phyloP scores from a whole-genome alignment of 2,329 filamentous ascomycete species.

The Penicillium sp. region DNA sequence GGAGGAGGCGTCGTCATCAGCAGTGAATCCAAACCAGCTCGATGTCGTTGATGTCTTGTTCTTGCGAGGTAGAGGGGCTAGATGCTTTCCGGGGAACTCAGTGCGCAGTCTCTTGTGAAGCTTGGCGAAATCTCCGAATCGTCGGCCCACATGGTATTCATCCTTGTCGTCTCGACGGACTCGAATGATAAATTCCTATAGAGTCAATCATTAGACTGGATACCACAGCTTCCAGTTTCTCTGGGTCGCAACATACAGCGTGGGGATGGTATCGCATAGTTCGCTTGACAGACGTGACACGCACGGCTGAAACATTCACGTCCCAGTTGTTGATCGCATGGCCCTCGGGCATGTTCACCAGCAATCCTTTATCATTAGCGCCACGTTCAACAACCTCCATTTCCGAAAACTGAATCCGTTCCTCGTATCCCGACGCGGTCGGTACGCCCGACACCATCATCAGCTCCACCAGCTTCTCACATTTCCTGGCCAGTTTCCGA shows the following conservation, averaged over 20 bases:
- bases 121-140: conserved; percentile 81
- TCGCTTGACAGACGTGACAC: conserved; percentile 72
- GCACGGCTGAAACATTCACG: conserved; percentile 86
- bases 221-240: background rate
- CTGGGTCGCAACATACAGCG: conserved; percentile 55
- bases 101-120: conserved; percentile 72
- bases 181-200: conserved; percentile 78
- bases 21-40: conserved; percentile 52
- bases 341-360: conserved; percentile 82
- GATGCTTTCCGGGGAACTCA: conserved; percentile 83
- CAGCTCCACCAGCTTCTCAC: conserved; percentile 89
- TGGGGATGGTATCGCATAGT: conserved; percentile 87
- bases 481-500: conserved; percentile 84
- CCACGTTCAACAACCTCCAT: conserved; percentile 93
- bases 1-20: conserved; percentile 68
- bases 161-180: conserved; percentile 70
- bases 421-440: conserved; percentile 94
- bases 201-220: too few species aligned
- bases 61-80: conserved; percentile 83
- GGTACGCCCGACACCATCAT: conserved; percentile 99
- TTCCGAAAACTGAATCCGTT: conserved; percentile 92
- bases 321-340: conserved; percentile 95
- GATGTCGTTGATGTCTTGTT: conserved; percentile 73
- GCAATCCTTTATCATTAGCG: conserved; percentile 82
- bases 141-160: conserved; percentile 72